Evolutionary conservation across 108 stramenopile genomes (phyloP), one percentile per base, ranked within the genome.

Genomic region (Fistulifera pelliculosa): DNA sequence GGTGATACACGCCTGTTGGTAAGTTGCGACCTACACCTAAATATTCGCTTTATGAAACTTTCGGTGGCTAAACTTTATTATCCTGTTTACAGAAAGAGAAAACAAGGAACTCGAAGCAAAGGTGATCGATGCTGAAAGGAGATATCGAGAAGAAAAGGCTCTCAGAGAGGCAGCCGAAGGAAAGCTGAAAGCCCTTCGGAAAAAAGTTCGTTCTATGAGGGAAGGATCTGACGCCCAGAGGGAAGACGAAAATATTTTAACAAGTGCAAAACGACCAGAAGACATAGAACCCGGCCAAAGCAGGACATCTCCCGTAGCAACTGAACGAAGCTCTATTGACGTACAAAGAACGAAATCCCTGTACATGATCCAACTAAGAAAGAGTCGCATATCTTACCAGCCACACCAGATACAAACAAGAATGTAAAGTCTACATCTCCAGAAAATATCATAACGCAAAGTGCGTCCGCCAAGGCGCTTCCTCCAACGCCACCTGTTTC

Each of bases 41-140:
- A 27, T 39, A 13, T 15, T 12, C 16, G 16, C 12, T 19, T 14
- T 25, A 12, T 1, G 16, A 27, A 22, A n/a, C 8, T 1, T 56
- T 11, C 12, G 5, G 12, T 6, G 35, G 1, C 26, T 26, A 35
- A 40, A 48, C 57, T 61, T 47, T 28, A 51, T 31, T 0, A 16
- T 38, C 18, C 12, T 8, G 49, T 41, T 5, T 39, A 22, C 49
- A 81, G 79, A 74, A 74, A 47, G 84, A 86, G 23, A 85, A 28
- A 90, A 86, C 38, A 90, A 90, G 51, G 84, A 85, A 24, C 56
- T 90, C 15, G 88, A 90, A 52, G 70, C 78, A 22, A 85, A 80
- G 54, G 71, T 69, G 28, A 59, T 53, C 31, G 80, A 82, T 15
- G 53, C 79, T 25, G 88, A 90, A 21, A 57, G 67, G 19, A 77